phyloP scores from a whole-genome alignment of 345 rosid genomes.

The Cochlearia excelsa region DNA sequence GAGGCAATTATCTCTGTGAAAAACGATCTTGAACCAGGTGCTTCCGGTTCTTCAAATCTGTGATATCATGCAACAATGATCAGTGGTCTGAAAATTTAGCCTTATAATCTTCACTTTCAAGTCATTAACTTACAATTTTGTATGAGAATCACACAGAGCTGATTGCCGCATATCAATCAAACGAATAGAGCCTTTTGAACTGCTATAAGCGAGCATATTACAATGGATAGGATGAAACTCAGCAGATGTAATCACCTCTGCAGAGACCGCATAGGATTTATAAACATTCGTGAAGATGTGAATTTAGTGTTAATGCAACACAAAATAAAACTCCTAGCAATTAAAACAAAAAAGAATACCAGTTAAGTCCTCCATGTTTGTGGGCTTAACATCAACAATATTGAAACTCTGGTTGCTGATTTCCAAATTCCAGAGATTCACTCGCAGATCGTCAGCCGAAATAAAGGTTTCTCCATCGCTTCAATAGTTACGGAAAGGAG shows the following conservation, averaged over 20 bases:
- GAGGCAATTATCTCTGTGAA: slow-evolving; percentile 99
- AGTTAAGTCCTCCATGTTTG: slow-evolving; percentile 99
- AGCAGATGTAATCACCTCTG: slow-evolving; percentile 99
- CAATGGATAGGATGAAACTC: slow-evolving; percentile 97
- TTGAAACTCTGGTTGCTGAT: slow-evolving; percentile 97
- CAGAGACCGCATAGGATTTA: slow-evolving; percentile 30
- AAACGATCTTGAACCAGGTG: slow-evolving; percentile 87
- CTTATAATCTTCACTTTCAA: slow-evolving; percentile 3
- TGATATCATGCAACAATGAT: slow-evolving; percentile 22
- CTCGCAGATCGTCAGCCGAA: slow-evolving; percentile 97
- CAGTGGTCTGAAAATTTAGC: slow-evolving; percentile 12
- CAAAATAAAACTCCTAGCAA: neutral
- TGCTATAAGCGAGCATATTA: slow-evolving; percentile 93
- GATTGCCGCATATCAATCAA: slow-evolving; percentile 98
- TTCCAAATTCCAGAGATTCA: slow-evolving; percentile 99
- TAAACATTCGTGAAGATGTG: slow-evolving; percentile 16
- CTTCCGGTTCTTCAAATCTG: slow-evolving; percentile 97
- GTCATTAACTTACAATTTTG: slow-evolving; percentile 68
- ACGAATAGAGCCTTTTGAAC: slow-evolving; percentile 98
- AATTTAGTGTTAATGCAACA: neutral
- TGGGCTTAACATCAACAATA: slow-evolving; percentile 96
- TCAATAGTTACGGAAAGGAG: slow-evolving; percentile 10
- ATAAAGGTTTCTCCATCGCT: slow-evolving; percentile 98
- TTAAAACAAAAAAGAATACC: slow-evolving; percentile 42
- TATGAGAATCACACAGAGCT: slow-evolving; percentile 95